Percentiles rank a stretch among this genome's conserved stretches.
phyloP scores from a whole-genome alignment of 805 yeast genomes.

The Suhomyces xylopsoci region DNA sequence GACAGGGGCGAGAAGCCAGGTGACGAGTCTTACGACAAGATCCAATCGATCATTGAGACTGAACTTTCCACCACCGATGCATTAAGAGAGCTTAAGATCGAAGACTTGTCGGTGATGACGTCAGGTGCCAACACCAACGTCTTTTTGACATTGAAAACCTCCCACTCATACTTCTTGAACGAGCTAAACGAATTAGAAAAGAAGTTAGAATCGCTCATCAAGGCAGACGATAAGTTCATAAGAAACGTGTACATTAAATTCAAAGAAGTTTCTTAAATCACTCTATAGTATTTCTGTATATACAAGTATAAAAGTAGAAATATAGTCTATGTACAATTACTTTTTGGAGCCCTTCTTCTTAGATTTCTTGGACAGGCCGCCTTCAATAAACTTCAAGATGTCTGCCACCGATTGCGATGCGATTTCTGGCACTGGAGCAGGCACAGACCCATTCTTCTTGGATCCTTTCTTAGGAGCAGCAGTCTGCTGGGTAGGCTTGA shows the following conservation, averaged over 20 bases:
- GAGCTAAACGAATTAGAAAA: slow-evolving; percentile 31
- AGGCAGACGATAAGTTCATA: slow-evolving; percentile 39
- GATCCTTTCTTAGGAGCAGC: slow-evolving; percentile 13
- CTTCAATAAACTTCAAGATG: slow-evolving; percentile 68
- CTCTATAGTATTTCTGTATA: slow-evolving; percentile 5
- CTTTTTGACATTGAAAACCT: slow-evolving; percentile 27
- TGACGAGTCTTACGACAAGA: slow-evolving; percentile 47
- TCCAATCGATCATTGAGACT: slow-evolving; percentile 39
- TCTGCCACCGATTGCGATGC: slow-evolving; percentile 70
- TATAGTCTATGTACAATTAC: slow-evolving; percentile 1
- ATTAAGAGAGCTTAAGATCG: slow-evolving; percentile 31
- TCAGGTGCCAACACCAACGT: slow-evolving; percentile 58
- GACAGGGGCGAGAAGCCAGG: slow-evolving; percentile 62
- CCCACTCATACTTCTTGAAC: slow-evolving; percentile 25
- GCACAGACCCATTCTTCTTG: slow-evolving; percentile 11
- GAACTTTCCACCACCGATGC: slow-evolving; percentile 23
- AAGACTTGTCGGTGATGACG: slow-evolving; percentile 46
- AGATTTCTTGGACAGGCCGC: slow-evolving; percentile 24
- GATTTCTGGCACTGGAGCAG: slow-evolving; percentile 46
- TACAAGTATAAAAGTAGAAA: not conserved
- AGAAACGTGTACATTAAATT: slow-evolving; percentile 42
- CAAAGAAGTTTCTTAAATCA: slow-evolving; percentile 9
- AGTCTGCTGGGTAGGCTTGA: slow-evolving; percentile 3
- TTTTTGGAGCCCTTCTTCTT: slow-evolving; percentile 9
- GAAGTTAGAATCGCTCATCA: slow-evolving; percentile 31